These are phyloP conservation scores for Yarrowia sp. DNA, from an alignment of 805 yeast species.

Conservation along the genomic window DNA sequence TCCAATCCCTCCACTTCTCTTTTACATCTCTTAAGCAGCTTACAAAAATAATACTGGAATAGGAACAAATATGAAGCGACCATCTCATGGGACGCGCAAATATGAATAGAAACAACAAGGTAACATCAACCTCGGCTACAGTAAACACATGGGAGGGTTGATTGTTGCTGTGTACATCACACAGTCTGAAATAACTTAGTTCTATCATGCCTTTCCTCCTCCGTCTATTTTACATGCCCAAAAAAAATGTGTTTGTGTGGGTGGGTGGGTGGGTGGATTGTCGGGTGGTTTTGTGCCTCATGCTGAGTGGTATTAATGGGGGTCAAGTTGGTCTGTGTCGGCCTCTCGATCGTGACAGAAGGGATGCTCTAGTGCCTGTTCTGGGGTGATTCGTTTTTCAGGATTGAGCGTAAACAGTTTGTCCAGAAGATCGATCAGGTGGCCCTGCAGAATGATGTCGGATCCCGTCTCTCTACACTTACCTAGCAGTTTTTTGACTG, in stretches of 20 bases:
- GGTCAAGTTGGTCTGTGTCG: neutral
- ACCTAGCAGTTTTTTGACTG: slow-evolving; percentile 18
- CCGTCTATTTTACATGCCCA: slow-evolving; percentile 4
- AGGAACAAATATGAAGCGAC: neutral
- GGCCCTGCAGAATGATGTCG: slow-evolving; percentile 26
- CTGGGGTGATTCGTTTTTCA: slow-evolving; percentile 62
- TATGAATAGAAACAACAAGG: neutral
- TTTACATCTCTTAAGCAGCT: no score
- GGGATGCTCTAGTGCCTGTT: slow-evolving; percentile 58
- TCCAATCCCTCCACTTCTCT: no score
- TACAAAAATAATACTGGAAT: neutral
- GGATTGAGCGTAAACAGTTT: slow-evolving; percentile 48
- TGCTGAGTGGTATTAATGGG: neutral
- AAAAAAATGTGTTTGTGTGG: neutral
- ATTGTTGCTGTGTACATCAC: neutral
- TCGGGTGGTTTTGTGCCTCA: neutral
- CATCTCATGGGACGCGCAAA: neutral
- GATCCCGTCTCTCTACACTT: slow-evolving; percentile 25
- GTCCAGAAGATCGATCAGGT: slow-evolving; percentile 36
- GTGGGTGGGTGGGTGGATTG: no score
- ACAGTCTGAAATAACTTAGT: neutral
- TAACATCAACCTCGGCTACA: neutral
- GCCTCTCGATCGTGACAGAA: slow-evolving; percentile 38
- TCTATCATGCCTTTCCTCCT: neutral
- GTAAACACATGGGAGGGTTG: neutral